Conservation (phyloP, 768 basidiomycete genomes). For the Nidularia sp. region DNA sequence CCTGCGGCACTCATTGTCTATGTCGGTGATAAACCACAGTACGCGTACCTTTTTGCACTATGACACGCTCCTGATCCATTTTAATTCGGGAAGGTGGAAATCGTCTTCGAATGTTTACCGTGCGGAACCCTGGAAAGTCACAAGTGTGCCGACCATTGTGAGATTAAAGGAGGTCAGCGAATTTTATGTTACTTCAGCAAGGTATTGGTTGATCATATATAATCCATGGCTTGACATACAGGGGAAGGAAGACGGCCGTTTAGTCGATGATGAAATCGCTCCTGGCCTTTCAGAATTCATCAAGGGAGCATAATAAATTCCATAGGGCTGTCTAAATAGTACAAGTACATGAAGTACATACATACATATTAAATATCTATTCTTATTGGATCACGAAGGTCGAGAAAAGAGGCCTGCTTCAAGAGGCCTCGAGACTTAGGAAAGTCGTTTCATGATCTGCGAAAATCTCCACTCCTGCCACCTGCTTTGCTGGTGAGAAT, state of each 20-base stretch:
- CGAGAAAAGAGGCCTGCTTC: too few species aligned
- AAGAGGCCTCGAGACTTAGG: too few species aligned
- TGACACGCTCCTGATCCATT: neutral
- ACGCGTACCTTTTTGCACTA: constrained; percentile 18
- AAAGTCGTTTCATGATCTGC: constrained; percentile 13
- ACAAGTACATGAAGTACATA: neutral
- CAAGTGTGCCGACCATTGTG: constrained; percentile 63
- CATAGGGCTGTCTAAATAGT: neutral
- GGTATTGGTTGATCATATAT: constrained; percentile 2
- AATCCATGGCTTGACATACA: constrained; percentile 9
- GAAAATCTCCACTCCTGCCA: constrained; percentile 72
- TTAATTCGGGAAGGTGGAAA: constrained; percentile 55
- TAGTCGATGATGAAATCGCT: constrained; percentile 39
- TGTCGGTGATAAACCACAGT: constrained; percentile 66
- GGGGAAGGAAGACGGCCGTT: constrained; percentile 34
- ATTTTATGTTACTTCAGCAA: constrained; percentile 2
- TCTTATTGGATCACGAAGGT: too few species aligned
- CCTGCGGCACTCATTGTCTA: constrained; percentile 62
- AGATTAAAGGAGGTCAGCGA: constrained; percentile 50
- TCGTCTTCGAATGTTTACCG: constrained; percentile 52
- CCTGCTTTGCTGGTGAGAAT: constrained; percentile 66
- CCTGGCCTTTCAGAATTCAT: constrained; percentile 24
- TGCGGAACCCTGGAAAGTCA: constrained; percentile 57
- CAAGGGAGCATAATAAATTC: constrained; percentile 4
- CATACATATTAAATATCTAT: too few species aligned